Base-by-base conservation (phyloP, 805 yeast genomes). In the Candida hungchunana region DNA sequence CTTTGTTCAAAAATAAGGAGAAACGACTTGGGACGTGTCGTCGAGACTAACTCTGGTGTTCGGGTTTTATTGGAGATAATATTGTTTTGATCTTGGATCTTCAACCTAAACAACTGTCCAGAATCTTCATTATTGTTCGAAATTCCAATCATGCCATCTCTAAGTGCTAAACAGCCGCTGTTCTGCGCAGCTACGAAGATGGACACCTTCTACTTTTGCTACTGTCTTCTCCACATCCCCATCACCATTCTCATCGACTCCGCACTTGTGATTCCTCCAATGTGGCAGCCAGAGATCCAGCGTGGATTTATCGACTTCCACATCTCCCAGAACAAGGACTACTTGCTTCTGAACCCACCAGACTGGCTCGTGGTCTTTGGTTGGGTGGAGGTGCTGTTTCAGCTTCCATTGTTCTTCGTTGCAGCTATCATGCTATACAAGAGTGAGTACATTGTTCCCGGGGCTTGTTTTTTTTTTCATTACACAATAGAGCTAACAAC, bases 201-300 rank as follows among this genome's bases (percentile, higher is more conserved):
- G 2, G 77, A 72, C 47, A 60, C 59, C 4, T 69, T 77, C 46
- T 75, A 73, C 53, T 64, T 63, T 42, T 53, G 61, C 43, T 77
- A 75, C 54, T 75, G 74, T 48, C 43, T 81, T 3, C 36, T 82
- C 7, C 97, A 89, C 52, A 71, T 84, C 15, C 82, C 89, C 11
- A 75, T 86, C 51, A 82, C 96, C 0, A 40, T 85, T 3, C 57
- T 83, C 26, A 72, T 90, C 36, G 97, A 89, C 56, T 73, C 88
- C 10, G 67, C 82, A 2, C 71, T 85, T 32, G 79, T 81, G 4
- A 59, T 88, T 13, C 93, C 94, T 0, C 44, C 52, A 7, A 49
- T 61, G 17, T 70, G 65, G 50, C 71, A 66, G 44, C 58, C 69
- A 15, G 55, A 55, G 6, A 39, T 79, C 27, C 87, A 87, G 46